phyloP scores from a whole-genome alignment of 1,284 basidiomycete genomes.

The Moesziomyces sp. region DNA sequence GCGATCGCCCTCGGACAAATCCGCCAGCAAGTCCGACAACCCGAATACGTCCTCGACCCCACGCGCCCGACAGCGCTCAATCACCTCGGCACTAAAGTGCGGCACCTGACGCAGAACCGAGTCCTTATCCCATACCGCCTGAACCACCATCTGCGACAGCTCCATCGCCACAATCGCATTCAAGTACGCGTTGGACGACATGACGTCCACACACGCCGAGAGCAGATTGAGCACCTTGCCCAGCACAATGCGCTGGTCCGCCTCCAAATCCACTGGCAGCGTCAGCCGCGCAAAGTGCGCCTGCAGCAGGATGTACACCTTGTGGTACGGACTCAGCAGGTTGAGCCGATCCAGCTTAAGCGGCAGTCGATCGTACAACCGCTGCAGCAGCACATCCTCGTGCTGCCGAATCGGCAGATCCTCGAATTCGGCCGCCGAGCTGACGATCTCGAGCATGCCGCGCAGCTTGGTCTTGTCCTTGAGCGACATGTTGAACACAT shows the following conservation, averaged over 20 bases:
- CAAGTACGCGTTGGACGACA: slow-evolving; percentile 94
- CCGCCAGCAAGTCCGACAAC: slow-evolving; percentile 59
- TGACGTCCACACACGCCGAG: slow-evolving; percentile 88
- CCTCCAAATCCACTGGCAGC: slow-evolving; percentile 89
- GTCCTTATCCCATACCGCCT: slow-evolving; percentile 94
- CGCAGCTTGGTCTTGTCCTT: slow-evolving; percentile 98
- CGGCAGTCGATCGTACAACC: slow-evolving; percentile 96
- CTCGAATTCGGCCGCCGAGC: slow-evolving; percentile 96
- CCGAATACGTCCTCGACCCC: slow-evolving; percentile 64
- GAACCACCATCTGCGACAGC: slow-evolving; percentile 98
- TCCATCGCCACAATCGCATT: slow-evolving; percentile 98
- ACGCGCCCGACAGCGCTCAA: slow-evolving; percentile 80
- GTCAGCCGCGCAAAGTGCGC: slow-evolving; percentile 94
- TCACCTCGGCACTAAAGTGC: slow-evolving; percentile 80
- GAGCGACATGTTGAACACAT: slow-evolving; percentile 94
- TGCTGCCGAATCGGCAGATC: slow-evolving; percentile 82
- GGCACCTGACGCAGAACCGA: slow-evolving; percentile 85
- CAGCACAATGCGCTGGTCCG: slow-evolving; percentile 86
- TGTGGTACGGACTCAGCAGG: slow-evolving; percentile 95
- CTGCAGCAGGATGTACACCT: slow-evolving; percentile 94
- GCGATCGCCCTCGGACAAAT: slow-evolving; percentile 54
- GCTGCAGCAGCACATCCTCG: slow-evolving; percentile 69
- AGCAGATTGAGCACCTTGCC: slow-evolving; percentile 83
- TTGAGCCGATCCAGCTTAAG: slow-evolving; percentile 87
- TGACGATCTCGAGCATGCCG: slow-evolving; percentile 93